Conservation (phyloP, 2,329 filamentous ascomycete species). For the Fusarium tuaranense region DNA sequence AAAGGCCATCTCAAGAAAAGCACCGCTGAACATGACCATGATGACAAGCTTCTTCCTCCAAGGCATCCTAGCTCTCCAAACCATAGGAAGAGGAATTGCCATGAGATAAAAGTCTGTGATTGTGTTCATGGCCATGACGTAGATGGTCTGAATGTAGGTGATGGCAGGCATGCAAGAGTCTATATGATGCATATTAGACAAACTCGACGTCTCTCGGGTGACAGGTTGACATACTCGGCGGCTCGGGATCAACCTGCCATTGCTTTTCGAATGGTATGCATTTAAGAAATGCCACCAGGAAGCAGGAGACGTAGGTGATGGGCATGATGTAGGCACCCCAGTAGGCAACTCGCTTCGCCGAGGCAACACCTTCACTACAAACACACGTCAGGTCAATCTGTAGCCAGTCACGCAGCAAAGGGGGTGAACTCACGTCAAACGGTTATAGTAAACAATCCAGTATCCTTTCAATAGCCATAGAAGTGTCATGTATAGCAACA, state of each 20-base stretch:
- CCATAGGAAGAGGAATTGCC: constrained; percentile 14
- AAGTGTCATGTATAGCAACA: constrained; percentile 12
- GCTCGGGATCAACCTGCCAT: constrained; percentile 19
- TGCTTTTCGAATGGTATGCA: constrained; percentile 22
- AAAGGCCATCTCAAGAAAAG: constrained; percentile 12
- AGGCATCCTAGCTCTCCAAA: constrained; percentile 12
- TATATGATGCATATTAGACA: neutral
- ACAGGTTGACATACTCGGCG: neutral
- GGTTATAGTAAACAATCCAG: constrained; percentile 13
- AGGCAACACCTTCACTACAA: constrained; percentile 5
- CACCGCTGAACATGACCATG: constrained; percentile 13
- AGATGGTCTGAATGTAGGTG: constrained; percentile 15
- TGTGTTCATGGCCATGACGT: constrained; percentile 16
- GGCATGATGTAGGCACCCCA: constrained; percentile 13
- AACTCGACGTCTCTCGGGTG: neutral
- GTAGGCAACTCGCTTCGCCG: constrained; percentile 10
- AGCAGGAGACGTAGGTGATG: constrained; percentile 16
- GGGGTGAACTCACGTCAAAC: neutral
- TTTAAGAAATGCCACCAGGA: constrained; percentile 16
- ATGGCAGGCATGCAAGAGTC: constrained; percentile 18
- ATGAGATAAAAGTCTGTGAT: constrained; percentile 18
- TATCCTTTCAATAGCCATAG: constrained; percentile 16
- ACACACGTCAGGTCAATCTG: neutral
- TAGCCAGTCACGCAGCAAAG: too few species aligned
- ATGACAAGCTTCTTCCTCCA: constrained; percentile 18